These are phyloP conservation scores for Baudoinia panamericana DNA, from an alignment of 495 filamentous ascomycete species.

Conservation along the genomic window DNA sequence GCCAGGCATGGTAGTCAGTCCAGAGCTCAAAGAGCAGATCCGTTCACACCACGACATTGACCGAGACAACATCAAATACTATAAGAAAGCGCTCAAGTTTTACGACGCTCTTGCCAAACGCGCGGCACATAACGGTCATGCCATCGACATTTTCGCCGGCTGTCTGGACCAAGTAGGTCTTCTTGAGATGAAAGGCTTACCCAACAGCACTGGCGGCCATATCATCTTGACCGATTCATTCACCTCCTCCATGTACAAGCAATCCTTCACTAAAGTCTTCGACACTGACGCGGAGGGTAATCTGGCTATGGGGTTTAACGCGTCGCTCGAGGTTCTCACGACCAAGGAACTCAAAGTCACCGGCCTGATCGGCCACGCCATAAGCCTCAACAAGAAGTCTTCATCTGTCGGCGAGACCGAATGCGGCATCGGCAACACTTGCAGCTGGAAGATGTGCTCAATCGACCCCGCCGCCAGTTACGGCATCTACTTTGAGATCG, in stretches of 20 bases:
- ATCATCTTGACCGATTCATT: slow-evolving; percentile 99
- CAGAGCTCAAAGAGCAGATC: slow-evolving; percentile 94
- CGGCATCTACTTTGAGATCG: slow-evolving; percentile 95
- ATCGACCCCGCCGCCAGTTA: slow-evolving; percentile 91
- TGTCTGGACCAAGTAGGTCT: slow-evolving; percentile 97
- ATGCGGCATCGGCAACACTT: slow-evolving; percentile 96
- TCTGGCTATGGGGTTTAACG: slow-evolving; percentile 96
- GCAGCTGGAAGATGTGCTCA: slow-evolving; percentile 99
- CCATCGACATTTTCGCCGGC: slow-evolving; percentile 95
- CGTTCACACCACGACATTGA: slow-evolving; percentile 99
- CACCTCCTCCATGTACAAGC: slow-evolving; percentile 98
- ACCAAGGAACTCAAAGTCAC: slow-evolving; percentile 99
- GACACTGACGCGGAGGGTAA: slow-evolving; percentile 93
- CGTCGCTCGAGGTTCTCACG: slow-evolving; percentile 87
- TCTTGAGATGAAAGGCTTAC: slow-evolving; percentile 95
- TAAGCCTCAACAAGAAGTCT: slow-evolving; percentile 96
- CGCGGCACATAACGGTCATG: slow-evolving; percentile 90
- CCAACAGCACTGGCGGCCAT: slow-evolving; percentile 92
- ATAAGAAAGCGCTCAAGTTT: slow-evolving; percentile 99
- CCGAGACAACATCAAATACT: slow-evolving; percentile 97
- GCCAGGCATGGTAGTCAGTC: slow-evolving; percentile 90
- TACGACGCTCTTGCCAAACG: slow-evolving; percentile 96
- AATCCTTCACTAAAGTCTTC: slow-evolving; percentile 93
- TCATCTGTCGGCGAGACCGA: slow-evolving; percentile 95
- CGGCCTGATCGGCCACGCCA: slow-evolving; percentile 90